phyloP scores from a whole-genome alignment of 2,329 filamentous ascomycete genomes.

The Fusarium musae region DNA sequence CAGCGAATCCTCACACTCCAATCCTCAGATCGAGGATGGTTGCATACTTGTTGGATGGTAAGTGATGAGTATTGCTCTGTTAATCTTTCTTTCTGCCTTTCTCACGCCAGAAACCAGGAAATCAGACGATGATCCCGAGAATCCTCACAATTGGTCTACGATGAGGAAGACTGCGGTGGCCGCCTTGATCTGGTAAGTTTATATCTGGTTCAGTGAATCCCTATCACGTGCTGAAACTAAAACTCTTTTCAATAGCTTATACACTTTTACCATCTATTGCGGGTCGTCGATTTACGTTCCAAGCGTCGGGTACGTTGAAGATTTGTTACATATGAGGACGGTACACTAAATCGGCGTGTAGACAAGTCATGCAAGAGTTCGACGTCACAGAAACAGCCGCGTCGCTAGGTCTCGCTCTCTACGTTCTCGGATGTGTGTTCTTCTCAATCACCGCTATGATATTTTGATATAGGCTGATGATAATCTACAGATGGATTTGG shows the following conservation, averaged over 20 bases:
- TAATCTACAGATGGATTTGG: neutral
- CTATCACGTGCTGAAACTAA: neutral
- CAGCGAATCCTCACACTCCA: neutral
- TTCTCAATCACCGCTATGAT: neutral
- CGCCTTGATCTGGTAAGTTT: neutral
- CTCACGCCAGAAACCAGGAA: neutral
- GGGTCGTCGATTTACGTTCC: neutral
- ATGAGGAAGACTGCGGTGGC: neutral
- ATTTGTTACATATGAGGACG: rapidly evolving
- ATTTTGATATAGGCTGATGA: neutral
- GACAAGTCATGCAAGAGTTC: neutral
- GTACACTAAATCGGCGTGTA: neutral
- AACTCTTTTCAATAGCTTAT: neutral
- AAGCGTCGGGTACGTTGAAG: neutral
- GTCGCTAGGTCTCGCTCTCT: neutral
- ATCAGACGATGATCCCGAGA: neutral
- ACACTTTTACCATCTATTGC: neutral
- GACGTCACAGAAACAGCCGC: neutral
- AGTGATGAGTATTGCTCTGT: neutral
- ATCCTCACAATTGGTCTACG: neutral
- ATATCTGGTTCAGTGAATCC: neutral
- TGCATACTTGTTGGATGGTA: neutral
- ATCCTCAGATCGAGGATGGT: neutral
- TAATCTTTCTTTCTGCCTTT: no score
- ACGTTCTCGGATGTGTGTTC: neutral